These are phyloP conservation scores for Pistacia integerrima DNA, from an alignment of 345 rosid genomes.

Conservation along the genomic window DNA sequence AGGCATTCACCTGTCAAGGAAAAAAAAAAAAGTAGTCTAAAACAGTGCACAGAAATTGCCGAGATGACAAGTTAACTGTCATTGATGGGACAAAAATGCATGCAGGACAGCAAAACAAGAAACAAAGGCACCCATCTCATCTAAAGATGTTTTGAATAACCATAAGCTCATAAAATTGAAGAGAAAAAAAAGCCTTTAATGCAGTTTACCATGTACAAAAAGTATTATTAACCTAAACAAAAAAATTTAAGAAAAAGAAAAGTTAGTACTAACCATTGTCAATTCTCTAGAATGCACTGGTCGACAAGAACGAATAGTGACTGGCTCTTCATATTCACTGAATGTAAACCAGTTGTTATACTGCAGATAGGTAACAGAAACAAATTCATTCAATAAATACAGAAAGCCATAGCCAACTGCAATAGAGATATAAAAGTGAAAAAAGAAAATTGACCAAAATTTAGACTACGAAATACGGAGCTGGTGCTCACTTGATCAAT, in stretches of 20 bases:
- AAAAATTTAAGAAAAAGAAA: background rate
- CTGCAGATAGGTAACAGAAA: conserved; percentile 46
- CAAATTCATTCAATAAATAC: conserved; percentile 21
- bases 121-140: background rate
- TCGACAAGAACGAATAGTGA: conserved; percentile 63
- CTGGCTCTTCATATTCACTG: conserved; percentile 91
- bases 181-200: background rate
- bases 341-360: conserved; percentile 96
- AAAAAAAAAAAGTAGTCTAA: background rate
- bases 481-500: conserved; percentile 81
- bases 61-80: background rate
- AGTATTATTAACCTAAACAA: background rate
- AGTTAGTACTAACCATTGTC: conserved; percentile 61
- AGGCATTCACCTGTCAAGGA: conserved; percentile 78
- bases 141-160: conserved; percentile 2
- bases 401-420: background rate
- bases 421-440: background rate
- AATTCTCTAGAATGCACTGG: conserved; percentile 91
- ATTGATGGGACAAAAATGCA: background rate
- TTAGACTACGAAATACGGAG: background rate
- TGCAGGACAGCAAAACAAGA: background rate
- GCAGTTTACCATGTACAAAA: background rate
- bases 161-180: background rate
- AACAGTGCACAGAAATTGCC: background rate
- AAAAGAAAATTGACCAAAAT: background rate